A percentile compares a stretch with the other conserved stretches of the same genome.
phyloP scores from a whole-genome alignment of 192 early-diverging fungal species.

The Jimgerdemannia flammicorona region DNA sequence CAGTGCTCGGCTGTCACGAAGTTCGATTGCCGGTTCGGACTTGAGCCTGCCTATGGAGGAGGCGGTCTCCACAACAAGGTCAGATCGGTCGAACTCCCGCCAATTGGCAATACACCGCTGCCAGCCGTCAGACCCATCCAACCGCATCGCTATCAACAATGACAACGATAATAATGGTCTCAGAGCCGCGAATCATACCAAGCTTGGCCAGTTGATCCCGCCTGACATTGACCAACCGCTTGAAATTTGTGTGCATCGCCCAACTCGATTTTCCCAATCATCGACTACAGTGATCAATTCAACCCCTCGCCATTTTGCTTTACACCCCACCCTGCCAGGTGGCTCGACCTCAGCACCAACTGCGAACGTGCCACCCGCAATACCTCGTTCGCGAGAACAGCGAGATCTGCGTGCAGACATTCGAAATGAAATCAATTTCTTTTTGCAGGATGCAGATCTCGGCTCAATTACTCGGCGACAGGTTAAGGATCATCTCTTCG shows the following conservation, averaged over 20 bases:
- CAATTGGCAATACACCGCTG: neutral
- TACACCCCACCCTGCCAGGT: neutral
- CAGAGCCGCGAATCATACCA: neutral
- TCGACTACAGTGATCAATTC: neutral
- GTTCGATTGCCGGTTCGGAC: neutral
- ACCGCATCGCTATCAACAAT: neutral
- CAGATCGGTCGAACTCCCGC: neutral
- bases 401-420: constrained; percentile 7
- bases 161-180: neutral
- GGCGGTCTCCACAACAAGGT: neutral
- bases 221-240: neutral
- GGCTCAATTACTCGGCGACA: constrained; percentile 26
- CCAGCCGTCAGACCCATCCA: neutral
- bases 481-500: constrained; percentile 25
- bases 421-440: constrained; percentile 18
- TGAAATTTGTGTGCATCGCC: neutral
- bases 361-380: neutral
- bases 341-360: constrained; percentile 1
- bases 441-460: constrained; percentile 20
- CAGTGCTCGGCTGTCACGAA: neutral
- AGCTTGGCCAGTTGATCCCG: neutral
- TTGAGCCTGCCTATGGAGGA: neutral
- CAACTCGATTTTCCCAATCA: neutral
- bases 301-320: constrained; percentile 6
- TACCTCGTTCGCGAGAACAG: neutral